These are phyloP conservation scores for Crithidia expoeki DNA, from an alignment of 208 protist genomes.

Conservation along the genomic window DNA sequence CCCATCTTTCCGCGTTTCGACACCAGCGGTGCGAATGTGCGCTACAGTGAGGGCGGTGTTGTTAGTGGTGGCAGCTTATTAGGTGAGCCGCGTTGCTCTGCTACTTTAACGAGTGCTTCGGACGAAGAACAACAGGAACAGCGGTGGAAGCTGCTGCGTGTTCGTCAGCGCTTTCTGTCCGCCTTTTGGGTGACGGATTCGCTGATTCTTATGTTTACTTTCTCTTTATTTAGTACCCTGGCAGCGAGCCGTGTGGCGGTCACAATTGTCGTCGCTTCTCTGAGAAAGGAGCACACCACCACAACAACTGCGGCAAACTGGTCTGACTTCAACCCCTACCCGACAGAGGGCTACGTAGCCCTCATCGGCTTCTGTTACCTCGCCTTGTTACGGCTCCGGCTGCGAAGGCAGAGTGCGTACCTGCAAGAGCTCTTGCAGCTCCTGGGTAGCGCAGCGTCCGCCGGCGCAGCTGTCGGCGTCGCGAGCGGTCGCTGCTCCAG, in stretches of 20 bases:
- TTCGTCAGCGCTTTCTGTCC: conserved; percentile 9
- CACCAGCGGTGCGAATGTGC: background rate
- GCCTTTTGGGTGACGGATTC: conserved; percentile 22
- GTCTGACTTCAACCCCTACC: background rate
- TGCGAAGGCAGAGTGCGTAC: background rate
- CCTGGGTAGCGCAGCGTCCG: background rate
- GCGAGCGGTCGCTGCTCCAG: no score
- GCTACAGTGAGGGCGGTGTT: background rate
- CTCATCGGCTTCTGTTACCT: conserved; percentile 5
- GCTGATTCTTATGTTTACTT: background rate
- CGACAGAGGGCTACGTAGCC: conserved; percentile 20
- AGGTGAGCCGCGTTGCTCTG: background rate
- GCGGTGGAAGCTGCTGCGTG: conserved; percentile 2
- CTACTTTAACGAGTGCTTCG: no score
- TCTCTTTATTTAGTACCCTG: conserved; percentile 12
- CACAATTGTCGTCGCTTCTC: conserved; percentile 4
- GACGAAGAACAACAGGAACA: conserved; percentile 5
- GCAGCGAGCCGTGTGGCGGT: conserved; percentile 18
- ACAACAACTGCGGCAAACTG: background rate
- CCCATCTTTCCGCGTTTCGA: conserved; percentile 4
- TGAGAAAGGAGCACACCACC: background rate
- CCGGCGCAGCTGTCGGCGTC: background rate
- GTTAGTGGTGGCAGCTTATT: background rate
- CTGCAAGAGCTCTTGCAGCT: conserved; percentile 3
- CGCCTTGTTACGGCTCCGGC: background rate